Base-by-base conservation (phyloP, 164 flowering plant species). In the Liquidambar formosana region DNA sequence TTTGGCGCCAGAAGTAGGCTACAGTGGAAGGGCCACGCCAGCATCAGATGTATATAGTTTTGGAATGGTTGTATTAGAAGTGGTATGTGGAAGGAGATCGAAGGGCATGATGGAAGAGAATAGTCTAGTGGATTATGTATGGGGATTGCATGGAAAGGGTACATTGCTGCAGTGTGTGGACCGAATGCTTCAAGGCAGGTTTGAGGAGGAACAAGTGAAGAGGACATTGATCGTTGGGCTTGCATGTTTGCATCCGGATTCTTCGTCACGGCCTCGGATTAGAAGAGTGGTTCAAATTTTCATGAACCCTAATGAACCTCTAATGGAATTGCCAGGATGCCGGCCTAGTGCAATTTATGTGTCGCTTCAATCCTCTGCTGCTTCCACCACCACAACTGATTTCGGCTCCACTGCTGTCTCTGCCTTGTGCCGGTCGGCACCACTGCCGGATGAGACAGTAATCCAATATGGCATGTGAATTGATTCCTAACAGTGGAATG, bases 271-370 rank as follows among this genome's bases (percentile, higher is more conserved):
- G 45, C 86, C 89, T 8, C 72, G 44, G 25, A 80, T 79, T 64
- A 68, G 86, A 16, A 81, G 80, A 67, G 82, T 83, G 52, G 81
- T 83, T 41, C 86, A 85, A 25, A 61, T 85, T 6, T 72, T 85
- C 64, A 22, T 69, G 70, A 85, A 83, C 63, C 73, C 76, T 2
- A 65, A 78, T 65, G 89, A 85, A 69, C 85, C 89, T 18, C 15
- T 83, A 18, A 68, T 85, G 75, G 76, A 77, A 26, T 48, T 85
- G 72, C 82, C 86, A 1, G 71, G 73, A 8, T 69, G 69, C 2
- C 57, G 82, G 21, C 86, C 86, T 1, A 73, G 41, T 47, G 70
- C 81, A 6, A 69, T 81, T 25, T 78, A 76, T 68, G 45, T 83
- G 11, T 49, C 86, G 2, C 72, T 23, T 70, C 73, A 23, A 19